phyloP scores from a whole-genome alignment of 257 asterid species.

The Capsicum pubescens region DNA sequence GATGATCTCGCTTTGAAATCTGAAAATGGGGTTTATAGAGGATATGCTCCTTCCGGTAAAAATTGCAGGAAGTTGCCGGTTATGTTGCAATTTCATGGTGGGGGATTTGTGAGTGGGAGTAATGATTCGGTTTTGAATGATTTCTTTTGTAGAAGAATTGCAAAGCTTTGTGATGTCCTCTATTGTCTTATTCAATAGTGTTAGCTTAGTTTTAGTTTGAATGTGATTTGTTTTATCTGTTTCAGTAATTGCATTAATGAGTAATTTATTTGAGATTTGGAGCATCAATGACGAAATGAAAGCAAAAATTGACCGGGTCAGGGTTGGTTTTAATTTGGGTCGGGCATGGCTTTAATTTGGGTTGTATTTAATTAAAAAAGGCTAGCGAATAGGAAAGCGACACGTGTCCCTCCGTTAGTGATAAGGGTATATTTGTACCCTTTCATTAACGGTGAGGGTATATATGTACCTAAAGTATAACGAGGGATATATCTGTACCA shows the following conservation, averaged over 20 bases:
- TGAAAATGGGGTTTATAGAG: slow-evolving; percentile 64
- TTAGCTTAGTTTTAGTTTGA: slow-evolving; percentile 25
- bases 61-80: slow-evolving; percentile 64
- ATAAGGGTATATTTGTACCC: too few relatives aligned
- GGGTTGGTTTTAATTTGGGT: too few relatives aligned
- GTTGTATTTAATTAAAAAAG: too few relatives aligned
- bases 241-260: not conserved
- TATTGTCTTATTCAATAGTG: slow-evolving; percentile 16
- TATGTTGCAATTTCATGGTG: slow-evolving; percentile 90
- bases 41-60: slow-evolving; percentile 66
- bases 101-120: slow-evolving; percentile 88
- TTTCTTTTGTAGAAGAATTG: slow-evolving; percentile 80
- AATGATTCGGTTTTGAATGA: slow-evolving; percentile 83
- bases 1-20: slow-evolving; percentile 54
- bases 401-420: too few relatives aligned
- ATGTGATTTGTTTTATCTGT: not conserved
- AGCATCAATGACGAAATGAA: too few relatives aligned
- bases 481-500: too few relatives aligned
- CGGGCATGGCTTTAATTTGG: too few relatives aligned
- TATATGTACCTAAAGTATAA: too few relatives aligned
- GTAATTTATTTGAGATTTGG: not conserved
- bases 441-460: too few relatives aligned
- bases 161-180: slow-evolving; percentile 71
- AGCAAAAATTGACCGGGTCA: too few relatives aligned
- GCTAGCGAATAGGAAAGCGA: too few relatives aligned